Conservation (phyloP, 2,329 filamentous ascomycete species). For the Penicillium sp. region DNA sequence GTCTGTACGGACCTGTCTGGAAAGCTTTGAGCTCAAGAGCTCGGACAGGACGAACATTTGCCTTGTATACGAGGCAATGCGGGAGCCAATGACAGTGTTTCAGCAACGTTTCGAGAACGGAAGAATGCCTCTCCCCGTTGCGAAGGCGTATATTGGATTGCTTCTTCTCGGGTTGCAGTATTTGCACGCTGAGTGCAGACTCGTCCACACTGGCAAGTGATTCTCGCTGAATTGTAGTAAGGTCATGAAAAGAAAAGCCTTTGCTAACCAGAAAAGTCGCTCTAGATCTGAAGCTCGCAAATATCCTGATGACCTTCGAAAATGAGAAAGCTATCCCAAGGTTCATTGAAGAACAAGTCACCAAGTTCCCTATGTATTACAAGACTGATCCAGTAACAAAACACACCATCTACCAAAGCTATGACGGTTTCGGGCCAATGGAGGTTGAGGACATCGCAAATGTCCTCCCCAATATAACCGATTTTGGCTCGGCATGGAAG, state of each 20-base stretch:
- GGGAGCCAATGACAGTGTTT: conserved; percentile 35
- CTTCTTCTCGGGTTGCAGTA: conserved; percentile 43
- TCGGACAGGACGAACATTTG: conserved; percentile 32
- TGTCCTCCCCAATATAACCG: conserved; percentile 16
- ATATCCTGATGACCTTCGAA: conserved; percentile 38
- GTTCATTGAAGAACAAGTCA: conserved; percentile 18
- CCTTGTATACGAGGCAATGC: conserved; percentile 36
- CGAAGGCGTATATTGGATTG: conserved; percentile 33
- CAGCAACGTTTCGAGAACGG: conserved; percentile 25
- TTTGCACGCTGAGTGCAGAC: conserved; percentile 39
- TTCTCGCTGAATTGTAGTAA: background rate
- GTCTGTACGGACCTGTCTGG: conserved; percentile 22
- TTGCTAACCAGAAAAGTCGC: background rate
- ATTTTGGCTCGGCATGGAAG: conserved; percentile 28
- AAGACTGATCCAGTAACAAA: conserved; percentile 23
- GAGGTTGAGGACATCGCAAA: conserved; percentile 8
- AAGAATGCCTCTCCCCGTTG: conserved; percentile 27
- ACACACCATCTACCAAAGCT: conserved; percentile 28
- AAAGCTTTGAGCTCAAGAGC: conserved; percentile 20
- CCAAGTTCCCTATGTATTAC: conserved; percentile 21
- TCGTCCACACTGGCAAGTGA: conserved; percentile 39
- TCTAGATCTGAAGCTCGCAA: conserved; percentile 42
- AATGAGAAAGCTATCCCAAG: conserved; percentile 14
- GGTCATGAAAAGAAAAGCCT: background rate
- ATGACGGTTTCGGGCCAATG: conserved; percentile 29